phyloP scores from a whole-genome alignment of 345 rosid species.

The Aquilaria yunnanensis region DNA sequence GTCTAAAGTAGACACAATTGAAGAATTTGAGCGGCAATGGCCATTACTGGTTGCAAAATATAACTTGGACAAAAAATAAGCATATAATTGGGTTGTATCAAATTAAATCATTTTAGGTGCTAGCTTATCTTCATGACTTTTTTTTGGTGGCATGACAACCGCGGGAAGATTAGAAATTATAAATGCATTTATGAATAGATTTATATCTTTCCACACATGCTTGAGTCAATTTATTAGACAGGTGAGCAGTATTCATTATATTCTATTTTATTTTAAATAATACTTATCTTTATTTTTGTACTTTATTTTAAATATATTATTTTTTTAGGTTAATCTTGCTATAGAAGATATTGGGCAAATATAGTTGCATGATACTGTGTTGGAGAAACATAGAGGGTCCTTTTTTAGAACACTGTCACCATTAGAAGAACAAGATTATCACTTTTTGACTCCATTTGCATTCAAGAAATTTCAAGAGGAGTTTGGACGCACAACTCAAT shows the following conservation, averaged over 20 bases:
- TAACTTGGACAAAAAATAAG: too few species aligned
- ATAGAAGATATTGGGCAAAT: neutral
- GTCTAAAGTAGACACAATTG: neutral
- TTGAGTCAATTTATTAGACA: neutral
- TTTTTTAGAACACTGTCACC: too few species aligned
- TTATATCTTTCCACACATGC: neutral
- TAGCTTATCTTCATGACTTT: neutral
- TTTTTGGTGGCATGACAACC: constrained; percentile 2
- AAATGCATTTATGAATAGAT: neutral
- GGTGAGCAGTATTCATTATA: neutral
- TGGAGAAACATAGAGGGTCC: too few species aligned
- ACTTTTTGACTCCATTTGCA: too few species aligned
- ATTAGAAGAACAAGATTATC: too few species aligned
- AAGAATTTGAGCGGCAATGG: neutral
- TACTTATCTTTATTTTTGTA: neutral
- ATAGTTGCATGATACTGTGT: too few species aligned
- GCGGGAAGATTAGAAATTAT: neutral
- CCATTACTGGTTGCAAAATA: neutral
- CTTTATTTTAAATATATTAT: neutral
- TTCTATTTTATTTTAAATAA: neutral
- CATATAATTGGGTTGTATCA: too few species aligned
- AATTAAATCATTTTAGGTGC: neutral
- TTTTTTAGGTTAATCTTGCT: neutral
- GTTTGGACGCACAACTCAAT: too few species aligned
- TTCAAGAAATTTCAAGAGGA: too few species aligned